These are phyloP conservation scores for Epichloe hybrida DNA, from an alignment of 2,329 filamentous ascomycete genomes.

Conservation along the genomic window DNA sequence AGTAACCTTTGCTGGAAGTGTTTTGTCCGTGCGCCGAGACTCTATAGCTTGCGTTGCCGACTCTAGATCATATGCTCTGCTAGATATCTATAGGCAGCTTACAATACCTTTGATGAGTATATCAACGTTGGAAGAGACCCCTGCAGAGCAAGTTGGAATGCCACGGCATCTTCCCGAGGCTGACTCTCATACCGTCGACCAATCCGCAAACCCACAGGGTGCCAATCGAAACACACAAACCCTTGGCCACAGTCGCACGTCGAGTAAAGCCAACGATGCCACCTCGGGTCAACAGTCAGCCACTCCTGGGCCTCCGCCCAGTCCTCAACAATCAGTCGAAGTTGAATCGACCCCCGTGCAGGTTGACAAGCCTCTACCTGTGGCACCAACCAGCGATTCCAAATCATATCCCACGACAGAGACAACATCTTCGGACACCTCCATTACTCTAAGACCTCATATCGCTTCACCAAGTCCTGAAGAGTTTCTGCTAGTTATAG, in stretches of 20 bases:
- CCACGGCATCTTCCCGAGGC: conserved; percentile 45
- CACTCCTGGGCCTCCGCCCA: conserved; percentile 26
- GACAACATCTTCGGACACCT: conserved; percentile 24
- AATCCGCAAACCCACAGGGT: not conserved
- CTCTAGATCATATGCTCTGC: conserved; percentile 69
- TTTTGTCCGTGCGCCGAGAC: conserved; percentile 63
- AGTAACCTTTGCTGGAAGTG: conserved; percentile 78
- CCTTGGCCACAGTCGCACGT: conserved; percentile 56
- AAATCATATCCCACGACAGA: not conserved
- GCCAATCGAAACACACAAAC: conserved; percentile 24
- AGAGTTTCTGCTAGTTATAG: conserved; percentile 87
- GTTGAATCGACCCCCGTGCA: conserved; percentile 16
- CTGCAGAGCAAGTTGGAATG: conserved; percentile 45
- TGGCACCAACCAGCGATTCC: conserved; percentile 25
- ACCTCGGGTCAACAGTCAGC: conserved; percentile 27
- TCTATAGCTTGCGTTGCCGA: conserved; percentile 90
- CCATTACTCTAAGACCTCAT: conserved; percentile 59
- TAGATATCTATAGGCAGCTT: conserved; percentile 84
- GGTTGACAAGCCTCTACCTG: conserved; percentile 41
- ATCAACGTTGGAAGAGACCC: conserved; percentile 62
- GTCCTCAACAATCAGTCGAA: conserved; percentile 23
- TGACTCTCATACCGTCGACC: not conserved
- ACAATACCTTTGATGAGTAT: conserved; percentile 94
- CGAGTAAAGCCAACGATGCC: conserved; percentile 33
- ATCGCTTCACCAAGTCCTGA: conserved; percentile 75